phyloP scores from a whole-genome alignment of 2,329 filamentous ascomycete genomes.

The Paraphoma sp. region DNA sequence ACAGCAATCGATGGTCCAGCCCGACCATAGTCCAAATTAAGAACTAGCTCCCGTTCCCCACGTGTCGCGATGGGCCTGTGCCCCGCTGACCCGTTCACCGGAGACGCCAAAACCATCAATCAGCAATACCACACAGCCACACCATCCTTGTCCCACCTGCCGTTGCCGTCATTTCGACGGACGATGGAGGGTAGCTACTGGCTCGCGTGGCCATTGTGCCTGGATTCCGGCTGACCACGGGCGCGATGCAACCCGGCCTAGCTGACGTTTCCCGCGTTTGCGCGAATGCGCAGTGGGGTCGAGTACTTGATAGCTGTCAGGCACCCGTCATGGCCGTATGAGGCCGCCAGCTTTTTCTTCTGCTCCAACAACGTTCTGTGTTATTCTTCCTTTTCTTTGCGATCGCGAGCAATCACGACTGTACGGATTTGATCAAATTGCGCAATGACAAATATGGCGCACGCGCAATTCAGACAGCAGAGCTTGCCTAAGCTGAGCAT shows the following conservation, averaged over 20 bases:
- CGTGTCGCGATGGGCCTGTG: not conserved
- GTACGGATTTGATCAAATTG: constrained; percentile 1
- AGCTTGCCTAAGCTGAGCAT: constrained; percentile 26
- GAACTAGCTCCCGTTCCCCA: constrained; percentile 6
- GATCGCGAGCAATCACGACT: constrained; percentile 1
- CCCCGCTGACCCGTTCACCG: constrained; percentile 5
- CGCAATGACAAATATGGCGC: constrained; percentile 19
- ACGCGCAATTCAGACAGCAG: constrained; percentile 8
- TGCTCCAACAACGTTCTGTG: not conserved
- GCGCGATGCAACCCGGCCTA: constrained; percentile 6
- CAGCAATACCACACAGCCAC: constrained; percentile 17
- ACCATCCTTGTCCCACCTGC: not conserved
- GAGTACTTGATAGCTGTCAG: constrained; percentile 16
- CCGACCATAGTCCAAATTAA: constrained; percentile 2
- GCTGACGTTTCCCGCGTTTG: constrained; percentile 23
- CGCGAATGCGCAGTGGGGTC: constrained; percentile 22
- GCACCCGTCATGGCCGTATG: constrained; percentile 9
- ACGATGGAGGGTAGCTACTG: not conserved
- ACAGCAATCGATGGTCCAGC: not conserved
- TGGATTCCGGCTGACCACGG: constrained; percentile 14
- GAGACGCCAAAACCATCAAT: constrained; percentile 6
- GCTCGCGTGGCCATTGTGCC: constrained; percentile 9
- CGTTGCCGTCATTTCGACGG: constrained; percentile 8
- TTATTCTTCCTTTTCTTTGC: not conserved
- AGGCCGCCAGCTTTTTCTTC: not conserved